Evolutionary conservation across 768 basidiomycete genomes (phyloP), one percentile per base, ranked within the genome.

Genomic region (Agrocybe praecox): DNA sequence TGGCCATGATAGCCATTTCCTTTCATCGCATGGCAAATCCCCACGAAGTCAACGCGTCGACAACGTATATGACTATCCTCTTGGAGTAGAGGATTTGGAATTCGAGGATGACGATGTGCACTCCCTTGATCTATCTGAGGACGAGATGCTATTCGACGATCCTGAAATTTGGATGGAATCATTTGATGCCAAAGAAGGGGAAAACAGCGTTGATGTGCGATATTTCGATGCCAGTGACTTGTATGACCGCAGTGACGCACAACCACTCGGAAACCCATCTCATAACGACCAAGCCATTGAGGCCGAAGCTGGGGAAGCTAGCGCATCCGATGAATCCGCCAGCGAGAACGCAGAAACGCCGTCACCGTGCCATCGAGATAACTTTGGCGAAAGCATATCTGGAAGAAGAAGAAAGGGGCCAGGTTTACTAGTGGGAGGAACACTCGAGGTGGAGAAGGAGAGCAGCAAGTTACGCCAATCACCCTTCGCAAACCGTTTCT

Each of bases 151-250:
- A 21, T 50, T 50, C 22, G 44, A 51, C 6, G 23, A 40, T 47
- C 22, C n/a, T 8, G 12, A 46, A 17, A 32, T 44, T 21, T 45
- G 23, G 53, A 47, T 45, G 34, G 34, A 47, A 12, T 47, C 26
- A 5, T 22, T 32, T 9, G 33, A 33, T n/a, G 32, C 52, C 5
- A 15, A 34, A 33, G 49, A 48, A 23, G 26, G 26, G 9, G 55
- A 50, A 17, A 32, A 18, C 43, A 26, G 36, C 18, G 9, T 40
- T 10, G 50, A 57, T 18, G 53, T 23, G 22, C 57, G 55, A 12
- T 63, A 61, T 43, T 63, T 61, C 42, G 64, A 65, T 48, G 60
- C 58, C n/a, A 57, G 49, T 7, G 64, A 65, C 15, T 47, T 61
- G 43, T 57, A 54, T 21, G 59, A 56, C 23, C 36, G 24, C 18